Evolutionary conservation across 192 early-diverging fungal species (phyloP), one percentile per base, ranked within the genome.

Genomic region (Entophlyctis luteolus): DNA sequence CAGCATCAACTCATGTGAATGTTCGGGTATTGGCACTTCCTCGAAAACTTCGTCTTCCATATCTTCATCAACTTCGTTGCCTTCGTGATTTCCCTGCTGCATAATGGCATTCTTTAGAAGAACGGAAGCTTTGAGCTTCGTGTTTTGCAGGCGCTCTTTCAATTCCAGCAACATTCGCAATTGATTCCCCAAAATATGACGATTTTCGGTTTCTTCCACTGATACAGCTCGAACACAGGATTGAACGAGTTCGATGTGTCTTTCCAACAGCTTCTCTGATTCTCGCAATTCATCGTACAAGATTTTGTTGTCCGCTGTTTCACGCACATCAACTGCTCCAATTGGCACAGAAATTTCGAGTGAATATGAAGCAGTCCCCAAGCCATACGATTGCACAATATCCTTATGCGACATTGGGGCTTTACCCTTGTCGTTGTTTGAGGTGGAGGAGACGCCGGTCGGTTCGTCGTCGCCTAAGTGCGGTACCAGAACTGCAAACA

Each of bases 281-380:
- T 63, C 60, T 10, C 60, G 60, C 47, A 63, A 63, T 25, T 31
- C 28, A 27, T 63, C 60, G 50, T 49, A 63, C 3, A 63, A 32
- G 34, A 63, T 46, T 25, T 63, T 63, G 60, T 63, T 63, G 18
- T 63, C 60, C 25, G 31, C 60, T 16, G 42, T 49, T 25, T 63
- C 60, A 29, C 16, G 18, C 8, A n/a, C 22, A 39, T 12, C 31
- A 16, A 45, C 42, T 50, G 42, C 27, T 23, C 36, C 31, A 6
- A 5, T n/a, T 1, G 42, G 46, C 32, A 63, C 34, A 6, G n/a
- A 23, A 37, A 63, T 63, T 49, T 63, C 60, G 22, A 63, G 60
- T 12, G 46, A 22, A 49, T 63, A 63, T 16, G 46, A 10, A 6
- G 60, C 50, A 22, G 60, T 37, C 6, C 60, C 60, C 28, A 63